Evolutionary conservation across 1,284 basidiomycete genomes (phyloP).

Genomic region (Kwoniella shivajii): DNA sequence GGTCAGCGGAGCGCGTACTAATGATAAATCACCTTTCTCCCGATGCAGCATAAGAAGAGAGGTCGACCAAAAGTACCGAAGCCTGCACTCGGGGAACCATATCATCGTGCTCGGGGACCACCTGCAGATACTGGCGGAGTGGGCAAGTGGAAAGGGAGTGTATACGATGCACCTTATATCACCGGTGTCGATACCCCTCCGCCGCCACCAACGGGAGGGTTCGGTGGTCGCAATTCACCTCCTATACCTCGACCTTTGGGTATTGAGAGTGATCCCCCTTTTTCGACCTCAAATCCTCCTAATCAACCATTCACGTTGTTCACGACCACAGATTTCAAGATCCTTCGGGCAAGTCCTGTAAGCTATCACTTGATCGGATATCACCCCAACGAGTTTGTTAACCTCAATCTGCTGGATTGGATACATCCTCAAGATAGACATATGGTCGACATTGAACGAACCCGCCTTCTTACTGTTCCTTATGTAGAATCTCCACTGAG

Average conservation of each 20-base stretch:
- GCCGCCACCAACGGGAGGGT: not conserved
- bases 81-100: conserved; percentile 35
- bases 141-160: conserved; percentile 33
- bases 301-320: conserved; percentile 39
- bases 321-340: conserved; percentile 45
- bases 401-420: conserved; percentile 41
- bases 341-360: conserved; percentile 36
- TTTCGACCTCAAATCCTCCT: conserved; percentile 1
- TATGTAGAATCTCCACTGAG: conserved; percentile 27
- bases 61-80: conserved; percentile 48
- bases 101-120: conserved; percentile 21
- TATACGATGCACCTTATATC: conserved; percentile 28
- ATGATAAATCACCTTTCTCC: too few species aligned
- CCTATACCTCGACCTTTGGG: conserved; percentile 10
- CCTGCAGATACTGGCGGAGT: conserved; percentile 8
- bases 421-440: conserved; percentile 43
- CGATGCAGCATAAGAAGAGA: conserved; percentile 47
- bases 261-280: conserved; percentile 7
- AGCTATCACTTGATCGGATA: conserved; percentile 40
- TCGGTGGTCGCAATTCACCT: not conserved
- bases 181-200: conserved; percentile 7
- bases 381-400: conserved; percentile 46
- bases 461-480: conserved; percentile 32
- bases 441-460: conserved; percentile 34
- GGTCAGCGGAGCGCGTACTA: too few species aligned